These are phyloP conservation scores for Stagonosporopsis chrysanthemi DNA, from an alignment of 2,329 filamentous ascomycete species.

Conservation along the genomic window DNA sequence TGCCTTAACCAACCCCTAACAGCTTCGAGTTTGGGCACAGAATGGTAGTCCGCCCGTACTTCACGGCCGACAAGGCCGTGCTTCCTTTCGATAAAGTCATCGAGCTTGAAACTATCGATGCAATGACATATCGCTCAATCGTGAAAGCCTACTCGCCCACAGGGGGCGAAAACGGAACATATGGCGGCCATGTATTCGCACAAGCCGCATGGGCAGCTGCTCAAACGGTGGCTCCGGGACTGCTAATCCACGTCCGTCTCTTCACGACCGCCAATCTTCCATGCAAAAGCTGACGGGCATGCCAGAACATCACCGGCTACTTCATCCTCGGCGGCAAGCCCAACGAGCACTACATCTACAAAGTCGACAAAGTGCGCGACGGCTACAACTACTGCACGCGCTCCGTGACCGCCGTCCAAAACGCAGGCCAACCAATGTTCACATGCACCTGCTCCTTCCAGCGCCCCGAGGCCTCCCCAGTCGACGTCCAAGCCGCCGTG, in stretches of 20 bases:
- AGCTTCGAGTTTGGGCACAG: background rate
- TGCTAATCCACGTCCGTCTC: constrained; percentile 58
- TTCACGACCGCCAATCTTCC: background rate
- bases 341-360: constrained; percentile 60
- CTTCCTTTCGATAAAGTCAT: constrained; percentile 53
- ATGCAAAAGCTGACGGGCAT: background rate
- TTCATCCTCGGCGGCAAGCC: constrained; percentile 59
- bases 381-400: constrained; percentile 62
- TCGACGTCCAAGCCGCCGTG: constrained; percentile 46
- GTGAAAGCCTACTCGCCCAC: constrained; percentile 54
- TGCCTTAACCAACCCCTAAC: background rate
- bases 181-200: constrained; percentile 65
- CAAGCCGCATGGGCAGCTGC: constrained; percentile 65
- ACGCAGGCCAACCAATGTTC: constrained; percentile 54
- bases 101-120: constrained; percentile 51
- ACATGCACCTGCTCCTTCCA: constrained; percentile 63
- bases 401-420: constrained; percentile 60
- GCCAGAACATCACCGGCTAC: constrained; percentile 59
- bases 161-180: constrained; percentile 54
- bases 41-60: constrained; percentile 41
- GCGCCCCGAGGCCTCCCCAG: constrained; percentile 47
- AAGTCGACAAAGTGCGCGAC: constrained; percentile 59
- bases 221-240: constrained; percentile 60
- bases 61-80: constrained; percentile 31
- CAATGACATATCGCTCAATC: constrained; percentile 50